Conservation (phyloP, 495 filamentous ascomycete genomes). For the Pyrenula massariospora region DNA sequence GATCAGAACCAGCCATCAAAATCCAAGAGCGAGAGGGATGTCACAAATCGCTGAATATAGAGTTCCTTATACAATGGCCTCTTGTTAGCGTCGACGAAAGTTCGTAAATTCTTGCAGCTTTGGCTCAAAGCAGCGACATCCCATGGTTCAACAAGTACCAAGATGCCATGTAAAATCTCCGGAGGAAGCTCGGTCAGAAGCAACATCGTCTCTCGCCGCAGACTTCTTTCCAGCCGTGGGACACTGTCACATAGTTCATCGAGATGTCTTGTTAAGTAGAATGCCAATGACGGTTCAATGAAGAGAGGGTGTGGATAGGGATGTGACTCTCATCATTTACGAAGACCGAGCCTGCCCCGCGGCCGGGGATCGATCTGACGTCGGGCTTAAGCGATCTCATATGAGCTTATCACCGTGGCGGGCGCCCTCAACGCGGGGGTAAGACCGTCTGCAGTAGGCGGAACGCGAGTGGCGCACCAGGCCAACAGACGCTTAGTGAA, state of each 20-base stretch:
- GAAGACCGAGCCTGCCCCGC: not conserved
- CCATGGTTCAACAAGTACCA: constrained; percentile 36
- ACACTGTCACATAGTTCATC: not conserved
- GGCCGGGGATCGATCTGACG: too few relatives aligned
- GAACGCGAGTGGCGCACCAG: too few relatives aligned
- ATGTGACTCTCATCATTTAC: too few relatives aligned
- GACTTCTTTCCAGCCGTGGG: not conserved
- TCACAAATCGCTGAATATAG: constrained; percentile 36
- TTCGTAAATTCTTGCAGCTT: constrained; percentile 34
- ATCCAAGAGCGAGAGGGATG: not conserved
- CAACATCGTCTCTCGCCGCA: constrained; percentile 3
- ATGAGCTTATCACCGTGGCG: too few relatives aligned
- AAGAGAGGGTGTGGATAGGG: too few relatives aligned
- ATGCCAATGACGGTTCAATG: not conserved
- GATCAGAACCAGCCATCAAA: not conserved
- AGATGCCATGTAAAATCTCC: constrained; percentile 47
- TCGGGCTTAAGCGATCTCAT: too few relatives aligned
- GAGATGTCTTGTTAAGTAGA: not conserved
- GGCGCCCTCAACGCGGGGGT: too few relatives aligned
- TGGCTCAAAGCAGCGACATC: constrained; percentile 34
- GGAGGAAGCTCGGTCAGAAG: constrained; percentile 24
- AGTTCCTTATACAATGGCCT: constrained; percentile 35
- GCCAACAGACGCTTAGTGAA: too few relatives aligned
- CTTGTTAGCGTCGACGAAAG: constrained; percentile 35
- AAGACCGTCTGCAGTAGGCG: too few relatives aligned